phyloP scores from a whole-genome alignment of 2,329 filamentous ascomycete species.

The Epichloe coenophiala region DNA sequence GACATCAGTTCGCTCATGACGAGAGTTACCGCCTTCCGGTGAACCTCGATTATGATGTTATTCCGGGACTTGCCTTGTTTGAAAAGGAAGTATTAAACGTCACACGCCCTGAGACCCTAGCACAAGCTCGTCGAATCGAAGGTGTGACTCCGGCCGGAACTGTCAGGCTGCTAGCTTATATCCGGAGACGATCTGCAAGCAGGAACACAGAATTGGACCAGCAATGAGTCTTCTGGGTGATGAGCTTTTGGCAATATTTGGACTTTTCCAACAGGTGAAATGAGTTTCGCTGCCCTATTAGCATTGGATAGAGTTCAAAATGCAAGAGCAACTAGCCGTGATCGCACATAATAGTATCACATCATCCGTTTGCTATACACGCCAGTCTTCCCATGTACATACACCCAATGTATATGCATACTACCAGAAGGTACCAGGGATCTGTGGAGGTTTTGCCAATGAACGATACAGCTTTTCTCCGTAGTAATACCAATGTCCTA shows the following conservation, averaged over 20 bases:
- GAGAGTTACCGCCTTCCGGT: slow-evolving; percentile 59
- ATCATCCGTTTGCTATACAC: not conserved
- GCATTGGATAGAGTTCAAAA: not conserved
- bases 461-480: not conserved
- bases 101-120: slow-evolving; percentile 70
- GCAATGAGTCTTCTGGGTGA: not conserved
- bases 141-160: slow-evolving; percentile 54
- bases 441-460: not conserved
- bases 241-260: not conserved
- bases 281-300: not conserved
- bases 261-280: not conserved
- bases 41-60: slow-evolving; percentile 60
- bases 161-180: slow-evolving; percentile 47
- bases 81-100: slow-evolving; percentile 59
- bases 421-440: not conserved
- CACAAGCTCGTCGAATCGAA: slow-evolving; percentile 78
- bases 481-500: too few species aligned
- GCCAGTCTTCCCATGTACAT: not conserved
- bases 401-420: not conserved
- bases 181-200: slow-evolving; percentile 23
- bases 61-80: slow-evolving; percentile 65
- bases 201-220: not conserved
- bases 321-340: not conserved
- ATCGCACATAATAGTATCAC: not conserved
- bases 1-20: slow-evolving; percentile 57